phyloP scores from a whole-genome alignment of 768 basidiomycete genomes.

The Mrakia gelida region DNA sequence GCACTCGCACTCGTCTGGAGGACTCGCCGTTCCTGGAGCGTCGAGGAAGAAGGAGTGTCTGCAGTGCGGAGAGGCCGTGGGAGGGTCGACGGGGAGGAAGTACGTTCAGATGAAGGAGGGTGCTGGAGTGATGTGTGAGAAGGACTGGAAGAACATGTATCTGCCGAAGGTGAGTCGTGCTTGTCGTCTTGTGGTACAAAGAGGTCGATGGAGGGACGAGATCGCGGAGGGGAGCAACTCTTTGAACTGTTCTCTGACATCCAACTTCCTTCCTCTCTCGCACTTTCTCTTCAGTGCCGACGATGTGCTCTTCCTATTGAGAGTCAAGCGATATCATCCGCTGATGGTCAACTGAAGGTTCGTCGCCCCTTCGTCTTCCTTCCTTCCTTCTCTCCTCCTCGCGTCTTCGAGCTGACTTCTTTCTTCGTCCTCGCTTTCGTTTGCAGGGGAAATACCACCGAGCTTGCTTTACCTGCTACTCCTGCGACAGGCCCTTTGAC shows the following conservation, averaged over 20 bases:
- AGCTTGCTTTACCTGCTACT: slow-evolving; percentile 82
- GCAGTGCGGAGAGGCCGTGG: slow-evolving; percentile 71
- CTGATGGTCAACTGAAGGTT: slow-evolving; percentile 85
- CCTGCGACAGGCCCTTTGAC: slow-evolving; percentile 82
- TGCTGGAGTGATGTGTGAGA: slow-evolving; percentile 70
- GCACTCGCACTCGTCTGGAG: not conserved
- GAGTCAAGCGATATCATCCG: slow-evolving; percentile 81
- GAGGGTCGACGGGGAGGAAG: slow-evolving; percentile 66
- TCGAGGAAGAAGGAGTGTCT: slow-evolving; percentile 51
- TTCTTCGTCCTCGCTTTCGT: not conserved
- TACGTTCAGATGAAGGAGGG: slow-evolving; percentile 51
- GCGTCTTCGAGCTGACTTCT: too few relatives aligned
- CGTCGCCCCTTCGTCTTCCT: not conserved
- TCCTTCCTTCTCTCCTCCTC: too few relatives aligned
- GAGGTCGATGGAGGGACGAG: too few relatives aligned
- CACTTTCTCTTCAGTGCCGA: slow-evolving; percentile 59
- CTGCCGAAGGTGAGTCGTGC: slow-evolving; percentile 66
- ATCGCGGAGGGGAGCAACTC: not conserved
- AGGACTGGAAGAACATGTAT: slow-evolving; percentile 95
- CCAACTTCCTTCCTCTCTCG: slow-evolving; percentile 26
- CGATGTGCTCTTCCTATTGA: slow-evolving; percentile 83
- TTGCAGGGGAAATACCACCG: slow-evolving; percentile 67
- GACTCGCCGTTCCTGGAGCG: not conserved
- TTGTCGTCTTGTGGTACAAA: too few relatives aligned
- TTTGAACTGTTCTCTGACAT: slow-evolving; percentile 11